Base-by-base conservation (phyloP, 805 yeast species). In the Wickerhamomyces alni region DNA sequence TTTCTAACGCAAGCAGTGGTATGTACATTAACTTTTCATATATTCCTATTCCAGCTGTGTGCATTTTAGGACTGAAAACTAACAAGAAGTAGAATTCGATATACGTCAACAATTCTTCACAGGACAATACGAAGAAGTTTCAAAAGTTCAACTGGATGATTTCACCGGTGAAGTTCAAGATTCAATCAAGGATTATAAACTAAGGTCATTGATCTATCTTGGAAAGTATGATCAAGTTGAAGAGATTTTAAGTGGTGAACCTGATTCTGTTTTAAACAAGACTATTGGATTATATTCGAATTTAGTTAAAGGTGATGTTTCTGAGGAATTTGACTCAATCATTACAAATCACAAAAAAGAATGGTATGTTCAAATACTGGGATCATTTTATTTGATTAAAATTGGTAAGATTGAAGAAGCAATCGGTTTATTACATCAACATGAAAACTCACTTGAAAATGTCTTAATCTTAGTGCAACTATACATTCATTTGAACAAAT, bases 91-190 rank as follows among this genome's bases (percentile, higher is more conserved):
- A 50, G 65, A 75, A 28, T 80, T 69, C 58, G 69, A 67, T 15
- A 58, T 80, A 19, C 70, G 76, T 47, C 80, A 76, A 51, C 75
- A 74, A 42, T 80, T 77, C 61, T 80, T 72, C 58, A 74, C 82
- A 11, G 77, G 80, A 36, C 79, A 77, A 50, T 75, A 69, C 54
- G 52, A 62, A 11, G 65, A 69, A 48, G 75, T 74, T 3, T 50
- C 63, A 34, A 54, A 63, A 6, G 66, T 69, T 38, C 25, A 31
- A 2, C 41, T 65, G 26, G 66, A 61, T 7, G 72, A 63, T 37
- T 69, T 66, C 45, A 58, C 68, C 17, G 57, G 70, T 51, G 45
- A 57, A 6, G 44, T 55, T 21, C 50, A 46, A 33, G 55, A 54
- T 39, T 42, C 56, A 28, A 52, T 59, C 8, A 36, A 49, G 13